These are phyloP conservation scores for Arctium lappa DNA, from an alignment of 129 eudicot genomes.

Conservation along the genomic window DNA sequence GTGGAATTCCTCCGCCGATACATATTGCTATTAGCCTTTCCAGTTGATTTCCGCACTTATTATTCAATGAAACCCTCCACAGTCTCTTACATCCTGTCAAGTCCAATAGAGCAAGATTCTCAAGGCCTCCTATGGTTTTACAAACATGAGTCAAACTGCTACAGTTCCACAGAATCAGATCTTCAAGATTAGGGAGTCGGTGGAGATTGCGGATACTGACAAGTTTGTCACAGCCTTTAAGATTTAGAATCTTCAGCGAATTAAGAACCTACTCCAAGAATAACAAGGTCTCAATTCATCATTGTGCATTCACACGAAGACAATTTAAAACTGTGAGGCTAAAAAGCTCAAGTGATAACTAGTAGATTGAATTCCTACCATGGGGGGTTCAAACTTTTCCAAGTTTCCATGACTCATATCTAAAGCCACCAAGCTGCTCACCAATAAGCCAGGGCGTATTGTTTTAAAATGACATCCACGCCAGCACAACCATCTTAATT, in stretches of 20 bases:
- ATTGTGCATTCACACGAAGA: not conserved
- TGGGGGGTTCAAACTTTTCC: not conserved
- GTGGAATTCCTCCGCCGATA: not conserved
- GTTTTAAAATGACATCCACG: conserved; percentile 10
- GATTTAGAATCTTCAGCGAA: conserved; percentile 24
- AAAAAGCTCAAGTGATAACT: too few species aligned
- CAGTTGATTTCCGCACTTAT: not conserved
- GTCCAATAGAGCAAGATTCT: conserved; percentile 12
- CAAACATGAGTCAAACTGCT: not conserved
- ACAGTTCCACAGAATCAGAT: not conserved
- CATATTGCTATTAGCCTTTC: too few species aligned
- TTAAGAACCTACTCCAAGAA: conserved; percentile 22
- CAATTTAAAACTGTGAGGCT: not conserved
- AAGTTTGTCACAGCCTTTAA: conserved; percentile 9
- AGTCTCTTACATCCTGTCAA: conserved; percentile 10
- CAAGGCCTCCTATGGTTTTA: conserved; percentile 23
- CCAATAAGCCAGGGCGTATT: not conserved
- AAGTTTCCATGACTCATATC: conserved; percentile 15
- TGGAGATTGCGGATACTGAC: not conserved
- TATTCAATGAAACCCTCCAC: not conserved
- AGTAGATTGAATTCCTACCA: not conserved
- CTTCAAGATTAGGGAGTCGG: conserved; percentile 24
- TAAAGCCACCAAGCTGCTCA: conserved; percentile 6
- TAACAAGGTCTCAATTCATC: not conserved
- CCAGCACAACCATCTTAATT: conserved; percentile 27